Percentiles rank a stretch among this genome's conserved stretches.
Conservation (phyloP, 2,329 filamentous ascomycete species). For the Aspergillus novofumigatus region DNA sequence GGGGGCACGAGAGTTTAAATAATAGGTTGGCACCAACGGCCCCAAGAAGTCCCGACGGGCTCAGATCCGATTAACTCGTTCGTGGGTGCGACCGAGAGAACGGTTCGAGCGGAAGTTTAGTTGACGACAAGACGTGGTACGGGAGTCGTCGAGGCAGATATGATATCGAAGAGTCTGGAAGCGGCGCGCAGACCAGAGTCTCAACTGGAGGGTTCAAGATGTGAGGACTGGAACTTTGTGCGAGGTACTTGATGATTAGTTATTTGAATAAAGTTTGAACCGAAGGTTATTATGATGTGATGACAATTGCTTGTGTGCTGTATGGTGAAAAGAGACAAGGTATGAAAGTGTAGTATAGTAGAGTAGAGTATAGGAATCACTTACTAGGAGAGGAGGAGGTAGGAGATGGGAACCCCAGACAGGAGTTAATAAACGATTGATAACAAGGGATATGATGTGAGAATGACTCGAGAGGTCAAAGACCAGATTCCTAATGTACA, state of each 20-base stretch:
- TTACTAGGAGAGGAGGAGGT: background rate
- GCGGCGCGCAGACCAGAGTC: slow-evolving; percentile 1
- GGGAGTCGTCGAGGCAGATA: slow-evolving; percentile 3
- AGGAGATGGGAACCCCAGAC: background rate
- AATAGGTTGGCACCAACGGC: slow-evolving; percentile 20
- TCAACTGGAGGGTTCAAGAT: slow-evolving; percentile 2
- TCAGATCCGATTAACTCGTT: slow-evolving; percentile 24
- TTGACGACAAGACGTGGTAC: slow-evolving; percentile 6
- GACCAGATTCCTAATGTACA: background rate
- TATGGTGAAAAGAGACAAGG: background rate
- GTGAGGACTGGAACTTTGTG: background rate
- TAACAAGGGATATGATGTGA: background rate
- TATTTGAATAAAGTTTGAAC: background rate
- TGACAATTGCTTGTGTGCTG: background rate
- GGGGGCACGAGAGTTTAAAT: slow-evolving; percentile 25
- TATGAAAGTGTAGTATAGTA: background rate
- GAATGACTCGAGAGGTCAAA: background rate
- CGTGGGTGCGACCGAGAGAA: slow-evolving; percentile 15
- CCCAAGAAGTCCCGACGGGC: slow-evolving; percentile 21
- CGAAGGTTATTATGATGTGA: background rate
- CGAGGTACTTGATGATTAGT: background rate
- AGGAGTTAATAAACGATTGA: background rate
- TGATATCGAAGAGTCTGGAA: slow-evolving; percentile 29
- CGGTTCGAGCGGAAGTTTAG: slow-evolving; percentile 10
- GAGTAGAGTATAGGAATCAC: background rate